Evolutionary conservation across 2,329 filamentous ascomycete species (phyloP).

Genomic region (Pyrenochaeta sp.): DNA sequence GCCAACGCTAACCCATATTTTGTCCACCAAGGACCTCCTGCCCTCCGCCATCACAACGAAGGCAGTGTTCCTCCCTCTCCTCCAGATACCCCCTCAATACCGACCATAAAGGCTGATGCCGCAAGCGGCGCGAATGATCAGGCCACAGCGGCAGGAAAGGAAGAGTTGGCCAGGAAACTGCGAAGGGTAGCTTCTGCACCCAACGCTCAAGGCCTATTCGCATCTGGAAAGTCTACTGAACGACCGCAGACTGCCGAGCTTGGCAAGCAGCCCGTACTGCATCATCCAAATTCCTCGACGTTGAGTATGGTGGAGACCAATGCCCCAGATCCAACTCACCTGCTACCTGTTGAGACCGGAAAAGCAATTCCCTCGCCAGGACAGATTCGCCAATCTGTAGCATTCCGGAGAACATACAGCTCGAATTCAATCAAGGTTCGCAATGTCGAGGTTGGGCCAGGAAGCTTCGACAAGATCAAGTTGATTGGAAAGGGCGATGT

Average conservation of each 20-base stretch:
- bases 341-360: slow-evolving; percentile 46
- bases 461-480: slow-evolving; percentile 99
- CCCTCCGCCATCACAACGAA: slow-evolving; percentile 92
- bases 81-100: slow-evolving; percentile 82
- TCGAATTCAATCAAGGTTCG: slow-evolving; percentile 99
- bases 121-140: slow-evolving; percentile 70
- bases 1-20: slow-evolving; percentile 98
- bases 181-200: slow-evolving; percentile 94
- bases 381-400: slow-evolving; percentile 70
- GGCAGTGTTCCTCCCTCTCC: slow-evolving; percentile 92
- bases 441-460: slow-evolving; percentile 93
- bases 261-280: slow-evolving; percentile 79
- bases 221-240: slow-evolving; percentile 56
- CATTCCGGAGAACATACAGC: slow-evolving; percentile 95
- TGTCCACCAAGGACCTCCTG: slow-evolving; percentile 92
- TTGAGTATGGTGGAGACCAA: slow-evolving; percentile 63
- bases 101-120: slow-evolving; percentile 68
- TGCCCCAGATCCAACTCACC: slow-evolving; percentile 35
- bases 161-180: slow-evolving; percentile 91
- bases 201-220: slow-evolving; percentile 93
- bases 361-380: slow-evolving; percentile 71
- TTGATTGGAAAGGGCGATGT: slow-evolving; percentile 99
- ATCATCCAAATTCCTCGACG: slow-evolving; percentile 62
- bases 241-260: slow-evolving; percentile 86
- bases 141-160: slow-evolving; percentile 81